Evolutionary conservation across 805 yeast species (phyloP).

Genomic region (Candida silvatica): DNA sequence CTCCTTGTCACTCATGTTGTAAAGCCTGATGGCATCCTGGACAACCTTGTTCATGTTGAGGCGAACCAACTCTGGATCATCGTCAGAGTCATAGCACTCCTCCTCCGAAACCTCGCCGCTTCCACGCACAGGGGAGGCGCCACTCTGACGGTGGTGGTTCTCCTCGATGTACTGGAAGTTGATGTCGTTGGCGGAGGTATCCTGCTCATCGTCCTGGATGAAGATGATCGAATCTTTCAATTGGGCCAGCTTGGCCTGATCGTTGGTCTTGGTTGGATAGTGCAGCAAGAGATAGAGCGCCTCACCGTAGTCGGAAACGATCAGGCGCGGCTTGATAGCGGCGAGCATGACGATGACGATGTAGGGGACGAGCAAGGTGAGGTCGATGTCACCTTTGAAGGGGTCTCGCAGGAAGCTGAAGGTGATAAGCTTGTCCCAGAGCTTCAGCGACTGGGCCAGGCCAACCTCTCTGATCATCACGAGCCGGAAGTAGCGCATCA

Average conservation of each 20-base stretch:
- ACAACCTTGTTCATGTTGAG: constrained; percentile 9
- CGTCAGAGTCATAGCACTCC: background rate
- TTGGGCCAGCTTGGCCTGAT: background rate
- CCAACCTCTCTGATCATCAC: constrained; percentile 41
- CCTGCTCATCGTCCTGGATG: constrained; percentile 2
- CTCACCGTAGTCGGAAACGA: constrained; percentile 44
- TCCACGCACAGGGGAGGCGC: no score
- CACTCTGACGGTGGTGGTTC: constrained; percentile 5
- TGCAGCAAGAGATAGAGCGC: constrained; percentile 39
- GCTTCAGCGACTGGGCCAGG: constrained; percentile 21
- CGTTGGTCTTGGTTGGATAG: constrained; percentile 28
- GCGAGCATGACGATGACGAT: constrained; percentile 34
- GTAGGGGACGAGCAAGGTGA: constrained; percentile 31
- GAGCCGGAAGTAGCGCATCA: constrained; percentile 41
- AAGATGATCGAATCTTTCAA: constrained; percentile 2
- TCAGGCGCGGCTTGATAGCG: constrained; percentile 32
- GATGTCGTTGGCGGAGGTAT: constrained; percentile 2
- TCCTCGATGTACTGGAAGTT: constrained; percentile 18
- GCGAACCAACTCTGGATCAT: background rate
- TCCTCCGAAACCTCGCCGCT: background rate
- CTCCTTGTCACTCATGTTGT: constrained; percentile 2
- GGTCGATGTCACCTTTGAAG: constrained; percentile 7
- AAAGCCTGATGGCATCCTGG: constrained; percentile 14
- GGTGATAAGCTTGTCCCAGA: constrained; percentile 43
- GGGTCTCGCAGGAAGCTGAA: constrained; percentile 16